Evolutionary conservation across 768 basidiomycete species (phyloP).

Genomic region (Pleurotus platypus): DNA sequence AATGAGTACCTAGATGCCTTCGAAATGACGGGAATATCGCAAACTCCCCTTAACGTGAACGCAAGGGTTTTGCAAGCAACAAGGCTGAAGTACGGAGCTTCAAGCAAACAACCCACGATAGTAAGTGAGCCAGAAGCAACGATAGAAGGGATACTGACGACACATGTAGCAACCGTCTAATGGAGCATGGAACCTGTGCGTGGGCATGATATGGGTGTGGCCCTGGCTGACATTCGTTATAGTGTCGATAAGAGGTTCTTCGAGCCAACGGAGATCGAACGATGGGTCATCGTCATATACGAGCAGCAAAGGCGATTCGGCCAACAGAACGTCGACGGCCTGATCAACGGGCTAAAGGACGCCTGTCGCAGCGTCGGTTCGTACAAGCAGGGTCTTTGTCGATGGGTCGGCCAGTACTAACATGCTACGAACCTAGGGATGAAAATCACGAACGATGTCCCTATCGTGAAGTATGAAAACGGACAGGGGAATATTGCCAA

Average conservation of each 20-base stretch:
- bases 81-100: constrained; percentile 59
- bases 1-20: constrained; percentile 4
- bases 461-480: constrained; percentile 51
- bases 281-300: constrained; percentile 66
- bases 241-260: constrained; percentile 76
- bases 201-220: constrained; percentile 5
- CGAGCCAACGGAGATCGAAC: constrained; percentile 44
- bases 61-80: constrained; percentile 69
- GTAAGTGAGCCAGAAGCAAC: constrained; percentile 30
- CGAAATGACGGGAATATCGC: constrained; percentile 13
- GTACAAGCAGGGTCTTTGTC: constrained; percentile 20
- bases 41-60: constrained; percentile 49
- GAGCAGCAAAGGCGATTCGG: constrained; percentile 61
- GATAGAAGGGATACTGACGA: no score
- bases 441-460: constrained; percentile 37
- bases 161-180: constrained; percentile 48
- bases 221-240: constrained; percentile 3
- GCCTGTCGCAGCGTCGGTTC: constrained; percentile 57
- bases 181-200: constrained; percentile 78
- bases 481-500: constrained; percentile 52
- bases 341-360: constrained; percentile 49
- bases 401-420: no score
- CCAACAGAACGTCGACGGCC: constrained; percentile 41
- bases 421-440: constrained; percentile 45
- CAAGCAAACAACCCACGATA: constrained; percentile 52